Percentiles rank a stretch among this genome's conserved stretches.
Evolutionary conservation across 2,329 filamentous ascomycete genomes (phyloP).

Genomic region (Colletotrichum limetticola): DNA sequence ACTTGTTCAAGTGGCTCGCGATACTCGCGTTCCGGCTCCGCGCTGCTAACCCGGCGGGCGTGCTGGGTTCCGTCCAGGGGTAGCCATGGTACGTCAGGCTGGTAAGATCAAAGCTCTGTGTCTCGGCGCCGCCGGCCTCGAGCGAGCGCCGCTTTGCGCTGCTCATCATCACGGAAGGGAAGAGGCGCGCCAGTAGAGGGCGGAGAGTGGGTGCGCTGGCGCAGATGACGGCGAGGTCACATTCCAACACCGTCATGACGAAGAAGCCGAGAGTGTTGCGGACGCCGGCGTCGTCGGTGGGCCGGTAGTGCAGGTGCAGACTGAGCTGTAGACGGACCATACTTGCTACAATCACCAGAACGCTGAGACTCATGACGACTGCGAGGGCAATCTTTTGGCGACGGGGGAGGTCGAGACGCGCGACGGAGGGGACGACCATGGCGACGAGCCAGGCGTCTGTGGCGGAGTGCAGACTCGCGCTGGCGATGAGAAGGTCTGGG

Average conservation of each 20-base stretch:
- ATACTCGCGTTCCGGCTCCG: slow-evolving; percentile 39
- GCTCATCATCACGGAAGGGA: slow-evolving; percentile 39
- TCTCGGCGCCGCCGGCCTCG: slow-evolving; percentile 1
- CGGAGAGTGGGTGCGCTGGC: slow-evolving; percentile 47
- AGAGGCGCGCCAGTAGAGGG: slow-evolving; percentile 42
- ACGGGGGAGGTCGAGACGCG: slow-evolving; percentile 49
- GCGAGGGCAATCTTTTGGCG: slow-evolving; percentile 56
- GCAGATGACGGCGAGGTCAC: slow-evolving; percentile 48
- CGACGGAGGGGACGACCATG: slow-evolving; percentile 54
- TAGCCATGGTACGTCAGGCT: slow-evolving; percentile 45
- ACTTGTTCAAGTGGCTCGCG: slow-evolving; percentile 30
- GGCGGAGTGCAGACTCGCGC: slow-evolving; percentile 57
- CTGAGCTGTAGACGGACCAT: slow-evolving; percentile 46
- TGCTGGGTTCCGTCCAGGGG: slow-evolving; percentile 41
- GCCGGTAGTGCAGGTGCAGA: slow-evolving; percentile 41
- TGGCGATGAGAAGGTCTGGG: slow-evolving; percentile 54
- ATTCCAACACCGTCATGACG: slow-evolving; percentile 49
- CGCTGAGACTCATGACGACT: slow-evolving; percentile 56
- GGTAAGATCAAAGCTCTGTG: slow-evolving; percentile 42
- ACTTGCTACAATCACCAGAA: slow-evolving; percentile 51
- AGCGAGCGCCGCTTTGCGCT: slow-evolving; percentile 28
- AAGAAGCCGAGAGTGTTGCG: slow-evolving; percentile 46
- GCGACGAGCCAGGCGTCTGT: slow-evolving; percentile 57
- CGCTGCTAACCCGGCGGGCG: slow-evolving; percentile 2
- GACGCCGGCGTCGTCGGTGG: slow-evolving; percentile 29